phyloP scores from a whole-genome alignment of 352 stramenopile species.

The Globisporangium emineosum region DNA sequence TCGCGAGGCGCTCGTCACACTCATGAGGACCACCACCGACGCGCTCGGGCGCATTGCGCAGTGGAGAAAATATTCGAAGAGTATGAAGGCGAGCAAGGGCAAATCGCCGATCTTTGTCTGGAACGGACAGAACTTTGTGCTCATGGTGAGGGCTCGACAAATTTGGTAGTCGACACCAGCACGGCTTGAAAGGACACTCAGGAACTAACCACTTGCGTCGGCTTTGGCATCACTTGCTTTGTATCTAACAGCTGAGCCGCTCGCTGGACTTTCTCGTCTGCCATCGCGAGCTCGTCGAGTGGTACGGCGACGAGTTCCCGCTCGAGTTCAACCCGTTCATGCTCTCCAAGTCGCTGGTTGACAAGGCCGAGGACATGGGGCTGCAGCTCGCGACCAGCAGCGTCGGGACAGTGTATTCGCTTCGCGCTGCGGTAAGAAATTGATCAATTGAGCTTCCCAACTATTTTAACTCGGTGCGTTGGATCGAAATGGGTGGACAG shows the following conservation, averaged over 20 bases:
- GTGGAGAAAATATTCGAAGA: conserved; percentile 27
- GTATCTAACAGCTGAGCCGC: conserved; percentile 28
- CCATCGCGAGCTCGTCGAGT: conserved; percentile 40
- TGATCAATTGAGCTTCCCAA: neutral
- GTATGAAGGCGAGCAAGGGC: neutral
- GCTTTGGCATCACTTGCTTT: neutral
- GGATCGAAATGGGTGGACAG: neutral
- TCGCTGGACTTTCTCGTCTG: conserved; percentile 51
- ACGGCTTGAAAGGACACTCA: too few species aligned
- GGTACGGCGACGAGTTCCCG: conserved; percentile 75
- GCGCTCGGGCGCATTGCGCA: conserved; percentile 35
- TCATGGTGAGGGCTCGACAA: conserved; percentile 21
- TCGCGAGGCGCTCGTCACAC: conserved; percentile 21
- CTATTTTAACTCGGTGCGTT: neutral
- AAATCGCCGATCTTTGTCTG: conserved; percentile 40
- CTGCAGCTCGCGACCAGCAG: conserved; percentile 20
- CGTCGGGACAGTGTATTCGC: conserved; percentile 12
- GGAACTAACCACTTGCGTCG: neutral
- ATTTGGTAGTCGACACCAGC: conserved; percentile 7
- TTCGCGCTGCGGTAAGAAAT: conserved; percentile 31
- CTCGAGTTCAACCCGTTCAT: conserved; percentile 71
- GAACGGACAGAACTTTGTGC: conserved; percentile 48
- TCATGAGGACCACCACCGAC: conserved; percentile 29
- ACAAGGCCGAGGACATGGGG: conserved; percentile 38
- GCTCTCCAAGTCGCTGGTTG: conserved; percentile 39